Conservation (phyloP, 1,284 basidiomycete species). For the Ustilago lituana region DNA sequence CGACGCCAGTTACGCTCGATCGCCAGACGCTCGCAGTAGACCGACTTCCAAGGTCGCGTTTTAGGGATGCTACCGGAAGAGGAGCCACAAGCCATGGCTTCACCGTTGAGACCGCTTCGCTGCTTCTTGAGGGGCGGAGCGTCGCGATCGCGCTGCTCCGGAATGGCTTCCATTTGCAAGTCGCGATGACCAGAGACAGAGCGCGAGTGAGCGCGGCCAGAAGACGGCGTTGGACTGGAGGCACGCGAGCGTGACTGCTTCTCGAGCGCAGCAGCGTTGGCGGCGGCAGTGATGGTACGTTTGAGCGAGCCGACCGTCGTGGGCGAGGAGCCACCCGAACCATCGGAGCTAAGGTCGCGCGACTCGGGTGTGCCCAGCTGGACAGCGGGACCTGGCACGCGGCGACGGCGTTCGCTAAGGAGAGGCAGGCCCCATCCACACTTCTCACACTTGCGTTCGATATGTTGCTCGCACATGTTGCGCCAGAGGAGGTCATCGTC, state of each 20-base stretch:
- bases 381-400: slow-evolving; percentile 53
- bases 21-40: slow-evolving; percentile 96
- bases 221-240: slow-evolving; percentile 38
- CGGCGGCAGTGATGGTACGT: slow-evolving; percentile 63
- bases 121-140: slow-evolving; percentile 47
- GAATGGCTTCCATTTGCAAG: slow-evolving; percentile 11
- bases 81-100: slow-evolving; percentile 23
- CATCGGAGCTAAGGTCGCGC: slow-evolving; percentile 57
- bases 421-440: slow-evolving; percentile 97
- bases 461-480: slow-evolving; percentile 97
- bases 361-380: slow-evolving; percentile 51
- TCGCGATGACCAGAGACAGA: slow-evolving; percentile 40
- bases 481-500: slow-evolving; percentile 97
- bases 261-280: slow-evolving; percentile 65
- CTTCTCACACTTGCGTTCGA: slow-evolving; percentile 94
- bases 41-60: slow-evolving; percentile 95
- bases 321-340: slow-evolving; percentile 29
- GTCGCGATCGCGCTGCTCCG: slow-evolving; percentile 24
- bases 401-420: slow-evolving; percentile 77
- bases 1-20: slow-evolving; percentile 97
- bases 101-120: slow-evolving; percentile 34
- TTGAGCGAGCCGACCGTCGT: slow-evolving; percentile 55
- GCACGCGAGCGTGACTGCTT: slow-evolving; percentile 53
- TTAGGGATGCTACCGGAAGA: slow-evolving; percentile 59
- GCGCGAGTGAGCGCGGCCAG: slow-evolving; percentile 17